Conservation (phyloP, 257 asterid genomes). For the Gentiana macrophylla region DNA sequence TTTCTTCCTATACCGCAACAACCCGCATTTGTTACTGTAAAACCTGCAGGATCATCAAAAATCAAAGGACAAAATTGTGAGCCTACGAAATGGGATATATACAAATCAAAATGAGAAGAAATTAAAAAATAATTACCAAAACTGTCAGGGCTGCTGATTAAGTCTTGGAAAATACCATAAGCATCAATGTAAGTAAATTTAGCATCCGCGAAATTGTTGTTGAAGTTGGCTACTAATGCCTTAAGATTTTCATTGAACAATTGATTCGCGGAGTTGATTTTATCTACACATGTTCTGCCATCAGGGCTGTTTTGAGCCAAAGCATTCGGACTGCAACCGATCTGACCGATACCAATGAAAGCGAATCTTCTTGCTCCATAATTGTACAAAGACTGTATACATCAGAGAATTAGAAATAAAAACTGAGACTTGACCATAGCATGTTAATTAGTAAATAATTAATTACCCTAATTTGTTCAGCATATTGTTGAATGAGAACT, state of each 20-base stretch:
- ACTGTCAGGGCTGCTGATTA: conserved; percentile 48
- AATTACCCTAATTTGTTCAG: conserved; percentile 25
- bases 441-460: not conserved
- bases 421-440: too few species aligned
- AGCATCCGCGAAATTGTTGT: conserved; percentile 49
- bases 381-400: conserved; percentile 36
- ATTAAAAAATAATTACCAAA: conserved; percentile 36
- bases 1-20: conserved; percentile 88
- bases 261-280: conserved; percentile 61
- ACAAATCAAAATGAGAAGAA: too few species aligned
- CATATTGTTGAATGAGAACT: conserved; percentile 28
- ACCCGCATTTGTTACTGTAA: conserved; percentile 48
- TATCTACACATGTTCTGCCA: conserved; percentile 58
- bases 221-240: conserved; percentile 53
- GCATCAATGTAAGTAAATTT: conserved; percentile 59
- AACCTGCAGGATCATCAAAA: conserved; percentile 28
- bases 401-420: not conserved
- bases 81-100: too few species aligned
- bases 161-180: conserved; percentile 76
- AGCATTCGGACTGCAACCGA: conserved; percentile 94
- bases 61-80: too few species aligned
- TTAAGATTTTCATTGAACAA: conserved; percentile 54
- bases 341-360: conserved; percentile 67
- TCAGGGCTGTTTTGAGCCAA: conserved; percentile 90
- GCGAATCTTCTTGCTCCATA: conserved; percentile 79